A percentile compares a stretch with the other conserved stretches of the same genome.
phyloP scores from a whole-genome alignment of 106 monocot genomes.

The Vanilla planifolia region DNA sequence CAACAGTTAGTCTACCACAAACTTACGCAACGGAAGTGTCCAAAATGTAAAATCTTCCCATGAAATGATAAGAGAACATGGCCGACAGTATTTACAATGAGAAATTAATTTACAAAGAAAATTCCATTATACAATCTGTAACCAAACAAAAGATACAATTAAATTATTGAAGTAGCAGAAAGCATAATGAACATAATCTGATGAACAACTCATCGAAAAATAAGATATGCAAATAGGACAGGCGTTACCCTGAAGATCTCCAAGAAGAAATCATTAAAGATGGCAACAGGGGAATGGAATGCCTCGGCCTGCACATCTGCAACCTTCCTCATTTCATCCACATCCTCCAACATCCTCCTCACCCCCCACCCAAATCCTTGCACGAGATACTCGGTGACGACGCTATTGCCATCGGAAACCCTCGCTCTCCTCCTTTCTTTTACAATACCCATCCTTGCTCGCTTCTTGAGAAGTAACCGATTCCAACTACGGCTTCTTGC shows the following conservation, averaged over 20 bases:
- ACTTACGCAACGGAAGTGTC: too few species aligned
- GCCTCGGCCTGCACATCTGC: constrained; percentile 88
- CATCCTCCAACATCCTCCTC: constrained; percentile 48
- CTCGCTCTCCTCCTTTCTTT: constrained; percentile 6
- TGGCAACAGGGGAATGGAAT: constrained; percentile 63
- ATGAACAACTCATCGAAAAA: not conserved
- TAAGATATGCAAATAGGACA: not conserved
- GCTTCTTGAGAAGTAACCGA: not conserved
- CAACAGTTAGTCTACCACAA: too few species aligned
- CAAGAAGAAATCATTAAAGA: constrained; percentile 75
- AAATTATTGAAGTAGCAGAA: too few species aligned
- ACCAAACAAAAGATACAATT: too few species aligned
- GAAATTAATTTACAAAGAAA: too few species aligned
- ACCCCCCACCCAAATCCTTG: constrained; percentile 79
- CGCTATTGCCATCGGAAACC: not conserved
- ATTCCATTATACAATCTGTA: too few species aligned
- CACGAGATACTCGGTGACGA: constrained; percentile 31
- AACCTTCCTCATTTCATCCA: constrained; percentile 76
- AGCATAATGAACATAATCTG: too few species aligned
- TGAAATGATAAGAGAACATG: too few species aligned
- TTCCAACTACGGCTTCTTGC: not conserved
- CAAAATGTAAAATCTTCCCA: too few species aligned
- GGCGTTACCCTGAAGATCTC: constrained; percentile 58
- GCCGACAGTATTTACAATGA: too few species aligned
- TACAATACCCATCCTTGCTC: not conserved